Percentiles rank a stretch among this genome's conserved stretches.
phyloP scores from a whole-genome alignment of 1,139 yeast genomes.

The Protomyces macrosporus region DNA sequence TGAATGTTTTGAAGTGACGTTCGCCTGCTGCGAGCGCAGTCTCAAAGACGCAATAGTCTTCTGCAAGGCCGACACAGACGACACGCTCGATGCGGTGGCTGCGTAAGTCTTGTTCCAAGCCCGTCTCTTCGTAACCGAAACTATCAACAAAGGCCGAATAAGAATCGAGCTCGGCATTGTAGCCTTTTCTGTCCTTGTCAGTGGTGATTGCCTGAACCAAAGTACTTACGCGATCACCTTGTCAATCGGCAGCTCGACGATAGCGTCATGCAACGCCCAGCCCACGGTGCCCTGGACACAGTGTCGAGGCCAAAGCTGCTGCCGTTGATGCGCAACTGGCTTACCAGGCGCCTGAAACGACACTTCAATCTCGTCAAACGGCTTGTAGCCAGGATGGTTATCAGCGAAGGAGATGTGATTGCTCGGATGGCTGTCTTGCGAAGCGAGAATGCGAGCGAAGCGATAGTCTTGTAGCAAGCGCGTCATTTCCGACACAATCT shows the following conservation, averaged over 20 bases:
- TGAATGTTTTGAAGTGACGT: conserved; percentile 2
- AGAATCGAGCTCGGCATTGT: conserved; percentile 16
- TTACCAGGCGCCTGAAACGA: not conserved
- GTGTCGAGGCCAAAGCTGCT: conserved; percentile 15
- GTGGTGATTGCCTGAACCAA: not conserved
- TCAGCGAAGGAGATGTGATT: conserved; percentile 16
- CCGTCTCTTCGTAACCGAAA: conserved; percentile 13
- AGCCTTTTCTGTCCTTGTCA: conserved; percentile 2
- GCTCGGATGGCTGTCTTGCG: conserved; percentile 18
- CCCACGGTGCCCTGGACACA: conserved; percentile 15
- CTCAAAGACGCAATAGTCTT: conserved; percentile 18
- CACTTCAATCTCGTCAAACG: not conserved
- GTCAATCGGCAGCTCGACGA: not conserved
- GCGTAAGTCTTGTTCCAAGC: not conserved
- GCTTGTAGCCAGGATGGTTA: not conserved
- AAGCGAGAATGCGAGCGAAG: conserved; percentile 1
- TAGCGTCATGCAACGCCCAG: conserved; percentile 3
- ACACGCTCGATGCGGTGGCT: not conserved
- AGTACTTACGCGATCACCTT: not conserved
- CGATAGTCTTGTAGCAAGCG: not conserved
- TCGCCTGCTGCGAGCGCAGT: conserved; percentile 11
- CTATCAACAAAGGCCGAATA: conserved; percentile 19
- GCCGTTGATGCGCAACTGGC: not conserved
- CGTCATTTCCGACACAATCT: not conserved
- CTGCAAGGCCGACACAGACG: conserved; percentile 18